Percentiles rank a stretch among this genome's conserved stretches.
Evolutionary conservation across 2,329 filamentous ascomycete genomes (phyloP).

Genomic region (Ampelomyces quisqualis): DNA sequence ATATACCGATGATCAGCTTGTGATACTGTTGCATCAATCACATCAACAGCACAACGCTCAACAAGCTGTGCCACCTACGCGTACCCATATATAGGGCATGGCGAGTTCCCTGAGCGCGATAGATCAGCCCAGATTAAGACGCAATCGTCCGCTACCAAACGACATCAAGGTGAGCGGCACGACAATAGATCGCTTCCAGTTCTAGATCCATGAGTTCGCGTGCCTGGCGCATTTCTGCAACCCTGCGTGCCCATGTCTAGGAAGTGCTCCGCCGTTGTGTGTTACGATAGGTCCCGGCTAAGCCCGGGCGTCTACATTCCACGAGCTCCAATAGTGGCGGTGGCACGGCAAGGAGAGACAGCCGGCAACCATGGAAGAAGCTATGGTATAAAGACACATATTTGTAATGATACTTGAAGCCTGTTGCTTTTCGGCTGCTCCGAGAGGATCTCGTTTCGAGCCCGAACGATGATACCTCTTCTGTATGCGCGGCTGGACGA

Average conservation of each 20-base stretch:
- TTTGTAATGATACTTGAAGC: neutral
- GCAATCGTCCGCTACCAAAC: neutral
- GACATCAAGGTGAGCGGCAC: neutral
- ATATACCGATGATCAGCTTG: constrained; percentile 14
- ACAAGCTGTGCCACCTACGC: constrained; percentile 17
- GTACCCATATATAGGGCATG: constrained; percentile 8
- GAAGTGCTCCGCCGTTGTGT: constrained; percentile 3
- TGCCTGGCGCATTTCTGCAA: neutral
- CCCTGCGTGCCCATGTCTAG: neutral
- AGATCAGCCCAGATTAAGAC: constrained; percentile 5
- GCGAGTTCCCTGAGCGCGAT: constrained; percentile 4
- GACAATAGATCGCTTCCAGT: neutral
- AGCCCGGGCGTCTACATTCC: constrained; percentile 3
- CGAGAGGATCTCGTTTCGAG: too few species aligned
- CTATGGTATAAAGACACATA: neutral
- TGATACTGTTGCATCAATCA: constrained; percentile 24
- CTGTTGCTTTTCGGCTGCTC: neutral
- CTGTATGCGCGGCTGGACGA: too few species aligned
- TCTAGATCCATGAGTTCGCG: constrained; percentile 2
- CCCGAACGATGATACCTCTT: neutral
- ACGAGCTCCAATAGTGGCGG: neutral
- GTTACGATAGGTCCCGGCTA: constrained; percentile 2
- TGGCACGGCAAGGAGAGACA: constrained; percentile 2
- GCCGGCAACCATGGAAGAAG: neutral
- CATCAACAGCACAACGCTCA: constrained; percentile 6